Base-by-base conservation (phyloP, 768 basidiomycete genomes). In the Rhodotorula graminis region DNA sequence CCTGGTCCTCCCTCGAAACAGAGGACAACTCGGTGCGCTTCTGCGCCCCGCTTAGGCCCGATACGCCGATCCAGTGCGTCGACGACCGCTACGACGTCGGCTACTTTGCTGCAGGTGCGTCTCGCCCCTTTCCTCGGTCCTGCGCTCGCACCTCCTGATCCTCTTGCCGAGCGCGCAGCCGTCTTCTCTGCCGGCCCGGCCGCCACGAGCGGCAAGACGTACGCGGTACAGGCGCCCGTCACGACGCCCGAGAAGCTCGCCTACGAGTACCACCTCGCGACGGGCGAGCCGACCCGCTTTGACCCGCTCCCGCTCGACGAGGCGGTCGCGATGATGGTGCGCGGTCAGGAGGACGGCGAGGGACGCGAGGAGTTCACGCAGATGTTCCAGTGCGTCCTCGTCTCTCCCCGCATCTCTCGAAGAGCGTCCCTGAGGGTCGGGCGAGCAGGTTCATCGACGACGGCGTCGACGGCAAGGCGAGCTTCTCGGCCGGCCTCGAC, bases 61-160 rank as follows among this genome's bases (percentile, higher is more conserved):
- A 46, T 4, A 33, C 23, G 40, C 52, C 25, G 23, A 21, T 70
- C 14, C 58, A 53, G 14, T 65, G 58, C 58, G 31, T 70, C 50
- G 69, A 70, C 58, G 69, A 70, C 27, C 12, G 27, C 31, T 55
- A 25, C 58, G 69, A 70, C 29, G 53, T 70, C 40, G 69, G 69
- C 1, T 53, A 14, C 19, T 65, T 55, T 16, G 69, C 31, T 9
- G 56, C 62, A 0, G 69, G 69, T 70, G 15, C 42, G 62, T 9
- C 3, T 2, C 42, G 4, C 27, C 47, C 47, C 47, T 47, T 9
- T 52, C 50, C 50, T 27, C 50, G 11, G 4, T 25, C 25, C 14
- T 25, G 6, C 50, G 23, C 27, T 6, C 50, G 23, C 50, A 11
- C 50, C 1, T 25, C 2, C 49, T 50, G 49, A 50, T 4, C 50